Evolutionary conservation across 768 basidiomycete genomes (phyloP).

Genomic region (Suillus placidus): DNA sequence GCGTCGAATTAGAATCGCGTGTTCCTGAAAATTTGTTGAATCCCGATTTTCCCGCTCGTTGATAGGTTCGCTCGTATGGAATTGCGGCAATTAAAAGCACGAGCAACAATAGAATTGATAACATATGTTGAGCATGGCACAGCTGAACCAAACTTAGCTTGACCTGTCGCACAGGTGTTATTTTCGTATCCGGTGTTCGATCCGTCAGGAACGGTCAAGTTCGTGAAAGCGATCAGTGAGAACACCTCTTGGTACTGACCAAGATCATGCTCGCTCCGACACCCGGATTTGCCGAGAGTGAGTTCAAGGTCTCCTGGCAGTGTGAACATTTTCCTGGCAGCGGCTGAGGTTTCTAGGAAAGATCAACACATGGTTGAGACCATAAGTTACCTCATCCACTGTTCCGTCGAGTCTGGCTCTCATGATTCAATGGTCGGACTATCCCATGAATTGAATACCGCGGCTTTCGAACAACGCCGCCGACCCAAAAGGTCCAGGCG

Average conservation of each 20-base stretch:
- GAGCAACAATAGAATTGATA: not conserved
- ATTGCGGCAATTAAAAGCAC: not conserved
- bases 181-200: not conserved
- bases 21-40: not conserved
- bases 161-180: not conserved
- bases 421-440: conserved; percentile 1
- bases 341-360: not conserved
- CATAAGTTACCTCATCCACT: not conserved
- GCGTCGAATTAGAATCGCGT: not conserved
- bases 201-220: not conserved
- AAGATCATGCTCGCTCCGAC: not conserved
- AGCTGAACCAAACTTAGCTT: not conserved
- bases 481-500: not conserved
- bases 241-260: not conserved
- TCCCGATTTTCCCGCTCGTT: not conserved
- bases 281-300: not conserved
- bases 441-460: conserved; percentile 3
- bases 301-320: not conserved
- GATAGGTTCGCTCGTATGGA: not conserved
- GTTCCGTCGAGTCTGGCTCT: not conserved
- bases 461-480: not conserved
- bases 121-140: not conserved
- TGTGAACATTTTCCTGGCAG: not conserved
- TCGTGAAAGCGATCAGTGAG: not conserved
- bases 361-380: not conserved